Evolutionary conservation across 2,329 filamentous ascomycete species (phyloP).

Genomic region (Fusarium armeniacum): DNA sequence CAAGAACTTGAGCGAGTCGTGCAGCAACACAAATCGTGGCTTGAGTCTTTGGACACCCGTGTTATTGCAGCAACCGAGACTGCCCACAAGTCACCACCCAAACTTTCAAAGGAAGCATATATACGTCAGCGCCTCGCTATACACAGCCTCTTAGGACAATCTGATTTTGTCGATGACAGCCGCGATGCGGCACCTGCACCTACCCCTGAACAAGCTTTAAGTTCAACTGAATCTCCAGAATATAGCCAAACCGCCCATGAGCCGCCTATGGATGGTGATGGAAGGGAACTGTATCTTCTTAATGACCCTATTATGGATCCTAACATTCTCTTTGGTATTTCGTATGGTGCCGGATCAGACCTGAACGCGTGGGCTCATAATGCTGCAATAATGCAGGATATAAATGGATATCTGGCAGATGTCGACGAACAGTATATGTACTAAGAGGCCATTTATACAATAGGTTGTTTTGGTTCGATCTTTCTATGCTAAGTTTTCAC

Average conservation of each 20-base stretch:
- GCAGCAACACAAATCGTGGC: constrained; percentile 46
- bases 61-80: constrained; percentile 33
- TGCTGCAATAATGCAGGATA: constrained; percentile 29
- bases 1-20: constrained; percentile 49
- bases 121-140: constrained; percentile 55
- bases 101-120: constrained; percentile 44
- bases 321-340: constrained; percentile 43
- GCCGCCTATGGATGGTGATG: constrained; percentile 25
- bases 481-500: no score
- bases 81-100: constrained; percentile 22
- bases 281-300: constrained; percentile 23
- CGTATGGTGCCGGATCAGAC: constrained; percentile 42
- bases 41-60: constrained; percentile 44
- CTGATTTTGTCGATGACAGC: constrained; percentile 58
- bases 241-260: constrained; percentile 39
- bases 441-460: background rate
- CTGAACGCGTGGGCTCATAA: constrained; percentile 43
- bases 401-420: constrained; percentile 32
- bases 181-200: constrained; percentile 50
- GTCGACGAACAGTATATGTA: constrained; percentile 51
- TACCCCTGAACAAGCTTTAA: constrained; percentile 35
- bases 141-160: constrained; percentile 58
- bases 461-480: no score
- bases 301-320: constrained; percentile 37
- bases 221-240: constrained; percentile 45